phyloP scores from a whole-genome alignment of 371 early-diverging fungal species.

The Choanephora cucurbitarum region DNA sequence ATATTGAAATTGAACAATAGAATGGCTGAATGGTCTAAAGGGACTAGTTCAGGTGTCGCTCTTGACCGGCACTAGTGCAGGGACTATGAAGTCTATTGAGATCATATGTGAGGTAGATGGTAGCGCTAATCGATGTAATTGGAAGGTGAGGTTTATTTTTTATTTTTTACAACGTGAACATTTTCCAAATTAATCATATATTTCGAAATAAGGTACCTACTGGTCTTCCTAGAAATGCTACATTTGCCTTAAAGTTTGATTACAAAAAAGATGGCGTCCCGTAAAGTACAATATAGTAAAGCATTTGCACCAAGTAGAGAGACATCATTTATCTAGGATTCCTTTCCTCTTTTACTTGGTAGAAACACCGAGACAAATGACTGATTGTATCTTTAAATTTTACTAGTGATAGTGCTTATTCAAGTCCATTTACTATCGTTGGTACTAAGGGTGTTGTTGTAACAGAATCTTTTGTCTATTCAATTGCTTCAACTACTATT shows the following conservation, averaged over 20 bases:
- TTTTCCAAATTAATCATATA: constrained; percentile 8
- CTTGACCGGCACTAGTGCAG: constrained; percentile 22
- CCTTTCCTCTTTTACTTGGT: too few species aligned
- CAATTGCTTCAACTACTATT: constrained; percentile 6
- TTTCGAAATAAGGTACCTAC: constrained; percentile 19
- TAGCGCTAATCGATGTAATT: constrained; percentile 16
- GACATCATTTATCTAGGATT: too few species aligned
- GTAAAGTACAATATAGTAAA: constrained; percentile 17
- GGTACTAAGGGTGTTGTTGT: constrained; percentile 17
- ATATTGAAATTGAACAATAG: constrained; percentile 8
- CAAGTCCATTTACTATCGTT: constrained; percentile 21
- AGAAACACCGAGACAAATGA: neutral
- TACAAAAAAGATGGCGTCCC: constrained; percentile 15
- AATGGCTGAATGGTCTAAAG: constrained; percentile 29
- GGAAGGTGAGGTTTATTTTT: constrained; percentile 35
- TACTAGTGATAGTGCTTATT: constrained; percentile 22
- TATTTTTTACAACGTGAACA: constrained; percentile 9
- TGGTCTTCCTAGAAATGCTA: constrained; percentile 25
- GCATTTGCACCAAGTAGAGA: too few species aligned
- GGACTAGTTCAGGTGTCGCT: constrained; percentile 18
- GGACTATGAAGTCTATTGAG: constrained; percentile 17
- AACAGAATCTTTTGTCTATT: constrained; percentile 12
- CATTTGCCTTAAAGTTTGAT: constrained; percentile 22
- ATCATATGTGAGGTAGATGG: constrained; percentile 22
- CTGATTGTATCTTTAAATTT: neutral